phyloP scores from a whole-genome alignment of 495 filamentous ascomycete genomes.

The Penicillium cinerascens region DNA sequence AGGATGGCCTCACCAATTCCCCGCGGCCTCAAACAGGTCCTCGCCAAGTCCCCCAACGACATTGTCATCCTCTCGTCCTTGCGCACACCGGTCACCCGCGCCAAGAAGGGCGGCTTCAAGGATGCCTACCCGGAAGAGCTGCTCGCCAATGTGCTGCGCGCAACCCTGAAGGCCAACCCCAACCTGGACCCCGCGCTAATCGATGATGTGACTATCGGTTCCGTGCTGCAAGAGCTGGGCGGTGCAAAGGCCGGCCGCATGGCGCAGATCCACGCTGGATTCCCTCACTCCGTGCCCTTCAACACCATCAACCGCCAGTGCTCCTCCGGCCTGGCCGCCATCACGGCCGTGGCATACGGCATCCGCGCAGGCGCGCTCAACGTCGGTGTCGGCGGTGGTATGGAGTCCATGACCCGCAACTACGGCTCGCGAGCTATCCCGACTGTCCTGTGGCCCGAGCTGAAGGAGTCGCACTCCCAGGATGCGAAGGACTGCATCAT shows the following conservation, averaged over 20 bases:
- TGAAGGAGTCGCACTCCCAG: slow-evolving; percentile 59
- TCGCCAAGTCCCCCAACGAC: slow-evolving; percentile 75
- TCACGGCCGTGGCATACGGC: slow-evolving; percentile 65
- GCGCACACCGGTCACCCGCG: slow-evolving; percentile 79
- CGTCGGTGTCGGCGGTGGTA: slow-evolving; percentile 82
- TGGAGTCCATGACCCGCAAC: slow-evolving; percentile 92
- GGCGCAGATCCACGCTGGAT: slow-evolving; percentile 79
- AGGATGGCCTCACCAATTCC: slow-evolving; percentile 55
- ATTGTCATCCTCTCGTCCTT: slow-evolving; percentile 85
- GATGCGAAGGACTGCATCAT: slow-evolving; percentile 84
- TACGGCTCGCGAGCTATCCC: slow-evolving; percentile 83
- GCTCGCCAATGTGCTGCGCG: slow-evolving; percentile 74
- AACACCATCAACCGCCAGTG: slow-evolving; percentile 88
- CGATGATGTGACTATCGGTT: slow-evolving; percentile 80
- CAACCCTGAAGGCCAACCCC: slow-evolving; percentile 72
- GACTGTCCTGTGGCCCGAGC: slow-evolving; percentile 68
- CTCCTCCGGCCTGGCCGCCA: slow-evolving; percentile 68
- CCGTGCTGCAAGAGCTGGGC: slow-evolving; percentile 85
- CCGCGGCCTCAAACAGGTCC: slow-evolving; percentile 69
- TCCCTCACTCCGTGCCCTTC: slow-evolving; percentile 68
- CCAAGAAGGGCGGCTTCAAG: slow-evolving; percentile 77
- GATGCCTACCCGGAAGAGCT: slow-evolving; percentile 90
- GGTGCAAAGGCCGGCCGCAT: slow-evolving; percentile 89
- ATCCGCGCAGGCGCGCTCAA: slow-evolving; percentile 70
- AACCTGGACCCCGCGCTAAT: slow-evolving; percentile 68